A percentile compares a stretch with the other conserved stretches of the same genome.
phyloP scores from a whole-genome alignment of 2,329 filamentous ascomycete genomes.

The Diaporthe helianthi region DNA sequence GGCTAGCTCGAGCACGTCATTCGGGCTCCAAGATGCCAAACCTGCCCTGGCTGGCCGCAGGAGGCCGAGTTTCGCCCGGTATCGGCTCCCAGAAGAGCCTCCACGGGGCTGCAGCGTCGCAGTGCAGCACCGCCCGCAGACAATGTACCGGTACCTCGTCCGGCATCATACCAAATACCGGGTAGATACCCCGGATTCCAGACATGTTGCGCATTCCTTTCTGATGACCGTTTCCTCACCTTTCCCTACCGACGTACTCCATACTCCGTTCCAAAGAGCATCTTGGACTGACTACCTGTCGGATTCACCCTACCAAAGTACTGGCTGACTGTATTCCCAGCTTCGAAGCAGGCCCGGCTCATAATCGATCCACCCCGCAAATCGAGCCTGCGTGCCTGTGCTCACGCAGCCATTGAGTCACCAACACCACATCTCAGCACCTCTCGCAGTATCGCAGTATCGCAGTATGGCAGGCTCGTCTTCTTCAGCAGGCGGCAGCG shows the following conservation, averaged over 20 bases:
- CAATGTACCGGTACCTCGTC: conserved; percentile 23
- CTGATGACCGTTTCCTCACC: conserved; percentile 1
- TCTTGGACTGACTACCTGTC: background rate
- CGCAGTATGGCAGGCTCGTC: conserved; percentile 26
- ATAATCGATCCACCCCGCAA: conserved; percentile 9
- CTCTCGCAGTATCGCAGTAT: conserved; percentile 28
- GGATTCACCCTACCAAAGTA: background rate
- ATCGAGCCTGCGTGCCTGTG: background rate
- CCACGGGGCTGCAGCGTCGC: background rate
- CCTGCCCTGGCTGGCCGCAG: background rate
- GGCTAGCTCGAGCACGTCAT: conserved; percentile 20
- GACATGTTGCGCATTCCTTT: background rate
- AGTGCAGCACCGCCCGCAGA: background rate
- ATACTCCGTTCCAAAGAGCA: too few relatives aligned
- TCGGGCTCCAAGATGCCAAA: conserved; percentile 9
- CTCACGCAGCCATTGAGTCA: conserved; percentile 15
- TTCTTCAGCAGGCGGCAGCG: conserved; percentile 13
- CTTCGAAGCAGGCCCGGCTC: conserved; percentile 3
- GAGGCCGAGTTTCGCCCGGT: conserved; percentile 21
- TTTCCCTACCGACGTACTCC: background rate
- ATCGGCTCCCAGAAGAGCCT: conserved; percentile 19
- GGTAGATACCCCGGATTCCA: conserved; percentile 28
- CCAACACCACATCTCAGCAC: background rate
- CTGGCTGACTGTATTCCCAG: background rate
- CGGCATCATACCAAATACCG: conserved; percentile 9